Evolutionary conservation across 495 filamentous ascomycete species (phyloP).

Genomic region (Friedmanniomyces simplex): DNA sequence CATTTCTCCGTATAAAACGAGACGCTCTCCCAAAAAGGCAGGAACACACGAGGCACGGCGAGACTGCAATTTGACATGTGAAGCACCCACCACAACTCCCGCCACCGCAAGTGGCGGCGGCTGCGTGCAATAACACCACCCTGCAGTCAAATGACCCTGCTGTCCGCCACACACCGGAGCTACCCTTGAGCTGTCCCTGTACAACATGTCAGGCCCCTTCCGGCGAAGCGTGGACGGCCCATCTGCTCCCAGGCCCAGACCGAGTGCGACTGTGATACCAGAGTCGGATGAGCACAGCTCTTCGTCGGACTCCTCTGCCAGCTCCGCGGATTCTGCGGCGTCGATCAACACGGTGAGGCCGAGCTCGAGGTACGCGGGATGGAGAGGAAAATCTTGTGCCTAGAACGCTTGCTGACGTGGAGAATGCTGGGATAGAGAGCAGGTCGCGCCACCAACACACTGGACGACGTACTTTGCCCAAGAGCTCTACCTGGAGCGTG

Average conservation of each 20-base stretch:
- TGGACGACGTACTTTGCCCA: conserved; percentile 88
- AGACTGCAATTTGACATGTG: too few species aligned
- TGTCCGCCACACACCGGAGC: not conserved
- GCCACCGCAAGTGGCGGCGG: not conserved
- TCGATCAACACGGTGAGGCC: conserved; percentile 85
- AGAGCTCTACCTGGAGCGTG: conserved; percentile 59
- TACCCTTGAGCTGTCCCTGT: not conserved
- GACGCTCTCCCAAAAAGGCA: not conserved
- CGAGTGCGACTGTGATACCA: conserved; percentile 5
- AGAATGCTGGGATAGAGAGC: conserved; percentile 38
- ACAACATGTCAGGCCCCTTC: conserved; percentile 19
- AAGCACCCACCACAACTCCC: not conserved
- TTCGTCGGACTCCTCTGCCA: conserved; percentile 53
- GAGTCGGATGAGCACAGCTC: conserved; percentile 57
- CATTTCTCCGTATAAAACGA: too few species aligned
- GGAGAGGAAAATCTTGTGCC: not conserved
- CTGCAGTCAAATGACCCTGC: not conserved
- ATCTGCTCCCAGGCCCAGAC: conserved; percentile 10
- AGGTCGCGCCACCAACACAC: conserved; percentile 40
- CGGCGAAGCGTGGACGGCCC: conserved; percentile 5
- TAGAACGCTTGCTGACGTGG: not conserved
- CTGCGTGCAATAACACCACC: not conserved
- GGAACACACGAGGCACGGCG: not conserved
- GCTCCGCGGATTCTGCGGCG: conserved; percentile 62
- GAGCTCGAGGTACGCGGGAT: conserved; percentile 39